Conservation (phyloP, 2,329 filamentous ascomycete genomes). For the Ophiostoma triangulosporum region DNA sequence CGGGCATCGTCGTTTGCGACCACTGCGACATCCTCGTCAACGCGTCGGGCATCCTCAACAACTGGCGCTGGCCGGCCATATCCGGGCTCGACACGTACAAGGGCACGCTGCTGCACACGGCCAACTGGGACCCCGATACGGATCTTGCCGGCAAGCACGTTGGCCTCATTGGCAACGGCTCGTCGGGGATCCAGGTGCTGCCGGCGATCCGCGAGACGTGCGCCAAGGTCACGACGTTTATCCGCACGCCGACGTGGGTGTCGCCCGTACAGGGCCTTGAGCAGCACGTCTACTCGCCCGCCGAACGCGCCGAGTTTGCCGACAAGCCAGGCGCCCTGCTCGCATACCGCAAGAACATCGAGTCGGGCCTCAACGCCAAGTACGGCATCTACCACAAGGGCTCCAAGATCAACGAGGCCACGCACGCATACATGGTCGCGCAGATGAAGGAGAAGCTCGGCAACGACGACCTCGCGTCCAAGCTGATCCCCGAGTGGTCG, state of each 20-base stretch:
- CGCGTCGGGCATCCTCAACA: slow-evolving; percentile 16
- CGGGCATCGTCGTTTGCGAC: slow-evolving; percentile 14
- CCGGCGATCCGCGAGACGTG: slow-evolving; percentile 14
- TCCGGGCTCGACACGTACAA: slow-evolving; percentile 22
- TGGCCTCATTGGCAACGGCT: slow-evolving; percentile 21
- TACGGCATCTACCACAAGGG: slow-evolving; percentile 11
- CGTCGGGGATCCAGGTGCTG: slow-evolving; percentile 21
- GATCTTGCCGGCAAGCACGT: slow-evolving; percentile 17
- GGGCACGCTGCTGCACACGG: slow-evolving; percentile 20
- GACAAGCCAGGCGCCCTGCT: slow-evolving; percentile 10
- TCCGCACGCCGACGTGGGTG: slow-evolving; percentile 14
- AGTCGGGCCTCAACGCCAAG: slow-evolving; percentile 10
- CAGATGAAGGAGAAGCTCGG: slow-evolving; percentile 27
- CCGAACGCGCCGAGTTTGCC: slow-evolving; percentile 11
- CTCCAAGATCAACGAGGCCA: slow-evolving; percentile 20
- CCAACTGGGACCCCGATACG: slow-evolving; percentile 16
- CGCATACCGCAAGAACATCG: slow-evolving; percentile 11
- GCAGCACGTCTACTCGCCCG: slow-evolving; percentile 12
- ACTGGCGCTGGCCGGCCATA: slow-evolving; percentile 18
- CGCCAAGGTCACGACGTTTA: slow-evolving; percentile 13
- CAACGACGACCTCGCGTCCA: slow-evolving; percentile 16
- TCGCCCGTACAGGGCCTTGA: slow-evolving; percentile 11
- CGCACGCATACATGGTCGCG: slow-evolving; percentile 25
- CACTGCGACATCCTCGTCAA: slow-evolving; percentile 14
- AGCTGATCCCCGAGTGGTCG: slow-evolving; percentile 30